These are phyloP conservation scores for Leccinum solheimii DNA, from an alignment of 1,284 basidiomycete genomes.

Conservation along the genomic window DNA sequence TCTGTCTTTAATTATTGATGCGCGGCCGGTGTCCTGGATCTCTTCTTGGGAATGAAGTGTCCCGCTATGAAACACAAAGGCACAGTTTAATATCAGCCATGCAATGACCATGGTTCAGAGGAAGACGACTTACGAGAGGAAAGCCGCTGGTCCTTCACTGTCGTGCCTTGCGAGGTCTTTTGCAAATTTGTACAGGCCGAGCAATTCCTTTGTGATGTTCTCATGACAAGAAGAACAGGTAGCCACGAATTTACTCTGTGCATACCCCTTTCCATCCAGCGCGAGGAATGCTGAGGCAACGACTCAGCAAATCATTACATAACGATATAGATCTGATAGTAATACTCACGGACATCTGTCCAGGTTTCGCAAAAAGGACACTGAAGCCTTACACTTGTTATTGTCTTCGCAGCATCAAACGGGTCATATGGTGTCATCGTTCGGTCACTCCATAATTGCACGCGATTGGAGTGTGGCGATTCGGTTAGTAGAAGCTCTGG, in stretches of 20 bases:
- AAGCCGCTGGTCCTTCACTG: neutral
- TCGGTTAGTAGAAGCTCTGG: constrained; percentile 16
- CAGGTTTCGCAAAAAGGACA: constrained; percentile 13
- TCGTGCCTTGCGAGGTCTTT: constrained; percentile 21
- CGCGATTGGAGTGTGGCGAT: constrained; percentile 10
- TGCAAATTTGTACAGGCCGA: constrained; percentile 36
- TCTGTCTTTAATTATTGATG: too few relatives aligned
- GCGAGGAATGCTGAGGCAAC: constrained; percentile 26
- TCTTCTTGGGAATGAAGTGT: constrained; percentile 21
- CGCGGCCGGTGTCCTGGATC: too few relatives aligned
- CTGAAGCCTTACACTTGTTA: neutral
- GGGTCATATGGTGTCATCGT: constrained; percentile 36
- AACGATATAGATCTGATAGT: neutral
- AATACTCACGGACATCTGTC: constrained; percentile 8
- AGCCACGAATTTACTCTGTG: constrained; percentile 32
- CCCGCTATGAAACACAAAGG: constrained; percentile 13
- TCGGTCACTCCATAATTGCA: constrained; percentile 25
- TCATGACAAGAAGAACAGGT: constrained; percentile 7
- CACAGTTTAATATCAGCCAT: neutral
- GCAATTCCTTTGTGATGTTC: constrained; percentile 29
- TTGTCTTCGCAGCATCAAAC: constrained; percentile 19
- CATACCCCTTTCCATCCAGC: constrained; percentile 29
- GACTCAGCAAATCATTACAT: neutral
- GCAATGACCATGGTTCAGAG: neutral
- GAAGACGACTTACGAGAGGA: constrained; percentile 2